Evolutionary conservation across 768 basidiomycete genomes (phyloP), one percentile per base, ranked within the genome.

Genomic region (Rhodotorula kratochvilovae): DNA sequence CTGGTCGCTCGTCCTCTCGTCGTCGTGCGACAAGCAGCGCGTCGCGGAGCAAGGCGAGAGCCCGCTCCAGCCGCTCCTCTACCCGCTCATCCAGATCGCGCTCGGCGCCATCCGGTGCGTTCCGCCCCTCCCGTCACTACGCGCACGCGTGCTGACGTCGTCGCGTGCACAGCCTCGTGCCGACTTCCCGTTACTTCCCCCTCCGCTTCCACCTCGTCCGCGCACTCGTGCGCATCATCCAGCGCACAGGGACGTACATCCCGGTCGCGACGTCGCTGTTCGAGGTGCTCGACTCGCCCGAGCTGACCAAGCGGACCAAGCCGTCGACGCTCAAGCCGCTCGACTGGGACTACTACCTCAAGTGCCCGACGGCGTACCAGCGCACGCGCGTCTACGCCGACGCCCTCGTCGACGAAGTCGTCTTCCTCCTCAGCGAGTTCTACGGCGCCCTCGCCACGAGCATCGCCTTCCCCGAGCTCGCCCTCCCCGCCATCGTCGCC

Each of bases 81-180:
- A 95, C 80, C 96, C 96, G 16, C 85, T 99, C 29, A 91, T 96
- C 16, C 96, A 99, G 80, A 90, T 99, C 59, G 86, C 91, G 66
- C 81, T 97, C 64, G 96, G 96, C 39, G 90, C 92, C 62, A 88
- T 96, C 77, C 90, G 90, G 94, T 95, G 80, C 76, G 88, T 83
- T n/a, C 15, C 70, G 27, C 39, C 19, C 33, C 3, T 39, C 19
- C 11, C 29, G 31, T 16, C 31, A 3, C 43, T 0, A 45, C 35
- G 46, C 13, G 58, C 33, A 11, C 33, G 13, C 2, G n/a, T 1
- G 8, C 61, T 39, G 36, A 48, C 55, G 5, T 36, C 29, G 12
- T 29, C 60, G 16, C 10, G 12, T 16, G 8, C 23, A 8, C 42
- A 63, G 58, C 11, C 79, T 97, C 61, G 87, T 96, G 59, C 88